phyloP scores from a whole-genome alignment of 495 filamentous ascomycete species.

The Antarctomyces pellizariae region DNA sequence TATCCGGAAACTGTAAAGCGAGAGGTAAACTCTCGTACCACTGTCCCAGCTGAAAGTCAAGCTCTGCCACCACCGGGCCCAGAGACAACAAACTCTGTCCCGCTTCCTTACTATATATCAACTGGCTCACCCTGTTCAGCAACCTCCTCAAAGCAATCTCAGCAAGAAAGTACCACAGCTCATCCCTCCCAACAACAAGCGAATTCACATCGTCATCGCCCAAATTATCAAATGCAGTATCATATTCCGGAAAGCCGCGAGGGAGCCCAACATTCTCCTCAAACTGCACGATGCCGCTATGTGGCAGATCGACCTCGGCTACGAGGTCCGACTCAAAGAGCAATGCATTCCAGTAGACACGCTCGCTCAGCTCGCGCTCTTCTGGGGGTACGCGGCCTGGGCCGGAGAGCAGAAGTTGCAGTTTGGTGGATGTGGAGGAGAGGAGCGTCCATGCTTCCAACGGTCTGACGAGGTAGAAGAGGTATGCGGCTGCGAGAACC shows the following conservation, averaged over 20 bases:
- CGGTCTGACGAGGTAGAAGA: conserved; percentile 62
- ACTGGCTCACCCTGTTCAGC: conserved; percentile 55
- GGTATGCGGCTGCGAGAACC: conserved; percentile 52
- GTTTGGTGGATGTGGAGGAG: conserved; percentile 54
- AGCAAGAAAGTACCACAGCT: conserved; percentile 66
- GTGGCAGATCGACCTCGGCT: conserved; percentile 58
- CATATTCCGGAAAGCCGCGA: conserved; percentile 41
- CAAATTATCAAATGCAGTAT: conserved; percentile 8
- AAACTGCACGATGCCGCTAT: conserved; percentile 58
- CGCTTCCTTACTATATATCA: conserved; percentile 56
- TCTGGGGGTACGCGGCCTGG: conserved; percentile 42
- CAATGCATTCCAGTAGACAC: conserved; percentile 66
- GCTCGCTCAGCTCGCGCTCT: conserved; percentile 44
- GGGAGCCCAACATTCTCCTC: conserved; percentile 63
- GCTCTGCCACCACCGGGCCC: conserved; percentile 52
- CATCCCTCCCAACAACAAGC: conserved; percentile 34
- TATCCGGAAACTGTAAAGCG: conserved; percentile 53
- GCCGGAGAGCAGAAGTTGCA: conserved; percentile 51
- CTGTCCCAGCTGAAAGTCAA: conserved; percentile 61
- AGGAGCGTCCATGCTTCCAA: conserved; percentile 65
- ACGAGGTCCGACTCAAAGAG: conserved; percentile 64
- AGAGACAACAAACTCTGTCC: conserved; percentile 42
- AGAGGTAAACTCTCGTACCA: conserved; percentile 62
- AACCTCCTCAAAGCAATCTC: conserved; percentile 58
- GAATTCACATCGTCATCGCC: conserved; percentile 29